phyloP scores from a whole-genome alignment of 2,329 filamentous ascomycete species.

The Rutstroemia sp. region DNA sequence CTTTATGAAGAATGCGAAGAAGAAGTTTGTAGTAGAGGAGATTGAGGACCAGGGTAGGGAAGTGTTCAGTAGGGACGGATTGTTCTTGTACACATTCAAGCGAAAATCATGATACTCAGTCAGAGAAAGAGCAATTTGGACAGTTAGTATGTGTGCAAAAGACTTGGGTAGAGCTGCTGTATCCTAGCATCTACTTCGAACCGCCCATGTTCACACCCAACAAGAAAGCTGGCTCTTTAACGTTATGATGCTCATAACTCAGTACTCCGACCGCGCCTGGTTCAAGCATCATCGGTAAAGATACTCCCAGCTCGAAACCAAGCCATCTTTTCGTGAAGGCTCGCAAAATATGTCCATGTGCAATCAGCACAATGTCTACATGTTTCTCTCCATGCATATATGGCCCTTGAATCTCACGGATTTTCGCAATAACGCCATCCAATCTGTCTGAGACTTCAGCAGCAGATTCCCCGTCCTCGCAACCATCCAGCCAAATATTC shows the following conservation, averaged over 20 bases:
- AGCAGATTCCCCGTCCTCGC: constrained; percentile 41
- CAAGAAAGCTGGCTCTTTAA: constrained; percentile 32
- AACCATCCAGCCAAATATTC: constrained; percentile 47
- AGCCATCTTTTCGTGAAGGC: constrained; percentile 50
- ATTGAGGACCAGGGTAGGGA: constrained; percentile 53
- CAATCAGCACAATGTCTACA: constrained; percentile 42
- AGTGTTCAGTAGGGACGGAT: constrained; percentile 46
- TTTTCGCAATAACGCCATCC: constrained; percentile 42
- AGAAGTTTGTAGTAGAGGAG: constrained; percentile 56
- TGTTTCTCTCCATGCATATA: constrained; percentile 35
- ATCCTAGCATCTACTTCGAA: background rate
- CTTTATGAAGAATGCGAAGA: constrained; percentile 65
- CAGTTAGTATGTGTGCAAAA: background rate
- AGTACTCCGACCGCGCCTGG: constrained; percentile 33
- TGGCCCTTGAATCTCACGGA: constrained; percentile 40
- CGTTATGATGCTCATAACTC: constrained; percentile 31
- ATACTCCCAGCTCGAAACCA: constrained; percentile 32
- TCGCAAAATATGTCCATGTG: constrained; percentile 43
- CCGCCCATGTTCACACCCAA: constrained; percentile 30
- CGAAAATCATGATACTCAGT: constrained; percentile 28
- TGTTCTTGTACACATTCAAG: constrained; percentile 55
- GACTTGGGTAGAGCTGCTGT: background rate
- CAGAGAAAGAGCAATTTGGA: background rate
- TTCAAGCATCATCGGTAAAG: constrained; percentile 32
- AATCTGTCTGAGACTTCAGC: constrained; percentile 40